These are phyloP conservation scores for Aplosporella prunicola DNA, from an alignment of 2,329 filamentous ascomycete genomes.

Conservation along the genomic window DNA sequence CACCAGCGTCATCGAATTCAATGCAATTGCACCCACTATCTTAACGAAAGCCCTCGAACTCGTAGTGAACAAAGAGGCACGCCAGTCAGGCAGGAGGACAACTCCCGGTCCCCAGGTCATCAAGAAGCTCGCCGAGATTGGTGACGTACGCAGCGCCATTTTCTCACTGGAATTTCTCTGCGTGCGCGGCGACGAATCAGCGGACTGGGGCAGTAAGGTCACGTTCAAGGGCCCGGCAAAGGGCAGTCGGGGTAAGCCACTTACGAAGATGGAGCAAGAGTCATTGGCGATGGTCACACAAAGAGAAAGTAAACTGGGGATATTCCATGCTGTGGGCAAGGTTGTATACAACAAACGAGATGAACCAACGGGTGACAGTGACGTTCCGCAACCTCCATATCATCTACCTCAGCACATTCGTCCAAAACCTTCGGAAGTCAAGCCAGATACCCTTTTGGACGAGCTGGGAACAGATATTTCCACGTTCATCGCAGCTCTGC, in stretches of 20 bases:
- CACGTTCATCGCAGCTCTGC: constrained; percentile 80
- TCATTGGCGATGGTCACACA: constrained; percentile 74
- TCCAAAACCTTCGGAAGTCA: constrained; percentile 35
- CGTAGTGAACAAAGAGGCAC: constrained; percentile 75
- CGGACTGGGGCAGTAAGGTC: constrained; percentile 74
- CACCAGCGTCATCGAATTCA: constrained; percentile 79
- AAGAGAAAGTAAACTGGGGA: constrained; percentile 79
- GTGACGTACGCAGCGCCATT: constrained; percentile 87
- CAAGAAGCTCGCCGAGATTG: constrained; percentile 71
- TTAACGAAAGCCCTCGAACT: constrained; percentile 75
- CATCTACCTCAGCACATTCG: constrained; percentile 37
- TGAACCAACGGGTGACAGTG: constrained; percentile 11
- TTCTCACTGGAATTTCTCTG: constrained; percentile 89
- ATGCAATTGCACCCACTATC: constrained; percentile 77
- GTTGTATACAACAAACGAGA: constrained; percentile 93
- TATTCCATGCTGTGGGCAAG: constrained; percentile 94
- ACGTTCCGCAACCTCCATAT: constrained; percentile 34
- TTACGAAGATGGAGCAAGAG: constrained; percentile 71
- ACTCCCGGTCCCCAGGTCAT: constrained; percentile 73
- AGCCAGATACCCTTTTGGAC: constrained; percentile 66
- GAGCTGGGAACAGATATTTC: constrained; percentile 87
- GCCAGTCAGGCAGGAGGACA: constrained; percentile 62
- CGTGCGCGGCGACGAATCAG: constrained; percentile 65
- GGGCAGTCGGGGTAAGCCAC: constrained; percentile 44
- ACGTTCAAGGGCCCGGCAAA: constrained; percentile 57